Conservation (phyloP, 352 stramenopile species). For the Phytophthora palmivora region DNA sequence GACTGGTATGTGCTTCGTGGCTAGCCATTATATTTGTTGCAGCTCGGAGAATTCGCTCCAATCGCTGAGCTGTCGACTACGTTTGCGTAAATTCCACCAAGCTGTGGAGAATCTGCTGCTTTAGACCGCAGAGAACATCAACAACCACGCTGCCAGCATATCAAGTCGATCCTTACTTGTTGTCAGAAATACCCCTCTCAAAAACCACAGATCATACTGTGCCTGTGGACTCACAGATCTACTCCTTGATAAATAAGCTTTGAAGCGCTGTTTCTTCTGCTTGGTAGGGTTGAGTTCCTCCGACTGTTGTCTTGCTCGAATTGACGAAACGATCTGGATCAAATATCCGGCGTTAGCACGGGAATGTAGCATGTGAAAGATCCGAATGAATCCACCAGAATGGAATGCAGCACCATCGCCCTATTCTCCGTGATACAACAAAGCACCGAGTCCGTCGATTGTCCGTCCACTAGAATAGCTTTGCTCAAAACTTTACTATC, state of each 20-base stretch:
- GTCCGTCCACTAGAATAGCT: constrained; percentile 75
- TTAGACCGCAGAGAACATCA: neutral
- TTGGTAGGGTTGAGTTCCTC: neutral
- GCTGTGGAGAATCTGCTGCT: neutral
- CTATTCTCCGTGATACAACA: constrained; percentile 87
- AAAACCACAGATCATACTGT: constrained; percentile 2
- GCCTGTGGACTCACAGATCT: neutral
- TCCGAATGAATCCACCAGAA: constrained; percentile 77
- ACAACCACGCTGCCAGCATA: neutral
- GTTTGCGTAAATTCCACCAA: constrained; percentile 19
- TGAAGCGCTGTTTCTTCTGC: constrained; percentile 4
- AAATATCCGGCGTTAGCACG: constrained; percentile 68
- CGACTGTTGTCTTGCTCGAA: neutral
- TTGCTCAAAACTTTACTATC: constrained; percentile 83
- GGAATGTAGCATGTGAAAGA: constrained; percentile 88
- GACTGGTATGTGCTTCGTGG: constrained; percentile 53
- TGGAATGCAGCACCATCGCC: constrained; percentile 81
- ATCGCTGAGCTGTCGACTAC: constrained; percentile 16
- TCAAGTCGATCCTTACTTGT: constrained; percentile 10
- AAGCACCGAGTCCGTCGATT: constrained; percentile 72
- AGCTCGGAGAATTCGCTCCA: constrained; percentile 37
- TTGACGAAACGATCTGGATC: no score
- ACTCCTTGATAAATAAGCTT: constrained; percentile 17
- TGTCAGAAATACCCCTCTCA: constrained; percentile 1
- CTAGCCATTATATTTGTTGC: constrained; percentile 61